A percentile compares a stretch with the other conserved stretches of the same genome.
Evolutionary conservation across 805 yeast species (phyloP).

Genomic region (Yamadazyma phyllophila): DNA sequence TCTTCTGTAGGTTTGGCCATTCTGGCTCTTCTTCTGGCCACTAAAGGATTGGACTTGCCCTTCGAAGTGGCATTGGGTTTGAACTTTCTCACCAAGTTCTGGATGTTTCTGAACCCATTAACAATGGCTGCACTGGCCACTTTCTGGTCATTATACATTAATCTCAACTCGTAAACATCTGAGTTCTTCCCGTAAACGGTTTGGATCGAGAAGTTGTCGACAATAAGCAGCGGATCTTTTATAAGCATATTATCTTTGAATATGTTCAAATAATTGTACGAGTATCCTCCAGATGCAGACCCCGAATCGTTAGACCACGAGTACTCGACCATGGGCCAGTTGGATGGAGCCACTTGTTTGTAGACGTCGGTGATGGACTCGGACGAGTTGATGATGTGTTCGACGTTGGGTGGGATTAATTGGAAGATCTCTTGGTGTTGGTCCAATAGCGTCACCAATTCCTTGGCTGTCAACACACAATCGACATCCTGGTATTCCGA

Average conservation of each 20-base stretch:
- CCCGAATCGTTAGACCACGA: conserved; percentile 79
- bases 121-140: conserved; percentile 61
- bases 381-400: conserved; percentile 9
- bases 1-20: conserved; percentile 18
- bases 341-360: conserved; percentile 45
- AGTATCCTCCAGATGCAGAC: conserved; percentile 87
- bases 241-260: conserved; percentile 26
- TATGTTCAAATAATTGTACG: conserved; percentile 59
- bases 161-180: conserved; percentile 69
- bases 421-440: conserved; percentile 46
- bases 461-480: conserved; percentile 91
- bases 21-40: conserved; percentile 46
- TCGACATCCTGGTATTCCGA: conserved; percentile 61
- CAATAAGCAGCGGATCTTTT: conserved; percentile 15
- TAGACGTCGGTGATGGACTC: conserved; percentile 21
- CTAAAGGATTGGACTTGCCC: conserved; percentile 33
- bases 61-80: conserved; percentile 33
- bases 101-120: conserved; percentile 93
- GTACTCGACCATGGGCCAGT: conserved; percentile 58
- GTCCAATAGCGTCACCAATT: conserved; percentile 68
- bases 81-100: conserved; percentile 83
- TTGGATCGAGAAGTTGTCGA: conserved; percentile 27
- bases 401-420: conserved; percentile 19
- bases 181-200: conserved; percentile 65
- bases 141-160: conserved; percentile 39